phyloP scores from a whole-genome alignment of 805 yeast species.

The Saturnispora besseyi region DNA sequence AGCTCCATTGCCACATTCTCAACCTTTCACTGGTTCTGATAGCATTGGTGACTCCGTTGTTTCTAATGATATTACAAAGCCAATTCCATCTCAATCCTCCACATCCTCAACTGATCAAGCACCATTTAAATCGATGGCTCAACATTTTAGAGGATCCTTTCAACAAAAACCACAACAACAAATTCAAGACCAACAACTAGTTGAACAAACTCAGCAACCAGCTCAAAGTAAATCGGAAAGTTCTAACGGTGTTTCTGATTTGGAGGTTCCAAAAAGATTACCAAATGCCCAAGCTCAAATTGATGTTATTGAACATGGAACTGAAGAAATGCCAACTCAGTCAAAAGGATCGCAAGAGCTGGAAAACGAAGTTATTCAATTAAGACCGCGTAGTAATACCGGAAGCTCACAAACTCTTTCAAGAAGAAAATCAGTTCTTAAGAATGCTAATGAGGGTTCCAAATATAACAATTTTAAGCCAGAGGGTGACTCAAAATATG shows the following conservation, averaged over 20 bases:
- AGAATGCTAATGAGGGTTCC: constrained; percentile 21
- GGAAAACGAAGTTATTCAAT: neutral
- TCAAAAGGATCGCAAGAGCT: neutral
- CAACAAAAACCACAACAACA: constrained; percentile 4
- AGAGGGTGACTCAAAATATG: constrained; percentile 50
- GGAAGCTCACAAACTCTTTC: neutral
- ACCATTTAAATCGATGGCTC: constrained; percentile 31
- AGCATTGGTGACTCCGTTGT: neutral
- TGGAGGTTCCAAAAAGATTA: constrained; percentile 28
- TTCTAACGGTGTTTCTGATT: neutral
- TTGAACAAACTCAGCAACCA: neutral
- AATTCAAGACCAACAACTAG: neutral
- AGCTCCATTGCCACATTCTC: neutral
- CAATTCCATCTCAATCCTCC: neutral
- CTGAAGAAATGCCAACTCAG: neutral
- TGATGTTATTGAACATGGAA: constrained; percentile 2
- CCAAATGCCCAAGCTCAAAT: constrained; percentile 10
- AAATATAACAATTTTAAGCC: constrained; percentile 18
- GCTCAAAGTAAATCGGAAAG: neutral
- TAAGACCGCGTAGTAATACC: neutral
- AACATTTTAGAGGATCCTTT: constrained; percentile 33
- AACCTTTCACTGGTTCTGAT: neutral
- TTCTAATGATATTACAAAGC: neutral
- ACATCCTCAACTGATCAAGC: neutral
- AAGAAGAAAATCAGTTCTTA: constrained; percentile 42